A percentile compares a stretch with the other conserved stretches of the same genome.
phyloP scores from a whole-genome alignment of 1,284 basidiomycete species.

The Macrocybe sp. region DNA sequence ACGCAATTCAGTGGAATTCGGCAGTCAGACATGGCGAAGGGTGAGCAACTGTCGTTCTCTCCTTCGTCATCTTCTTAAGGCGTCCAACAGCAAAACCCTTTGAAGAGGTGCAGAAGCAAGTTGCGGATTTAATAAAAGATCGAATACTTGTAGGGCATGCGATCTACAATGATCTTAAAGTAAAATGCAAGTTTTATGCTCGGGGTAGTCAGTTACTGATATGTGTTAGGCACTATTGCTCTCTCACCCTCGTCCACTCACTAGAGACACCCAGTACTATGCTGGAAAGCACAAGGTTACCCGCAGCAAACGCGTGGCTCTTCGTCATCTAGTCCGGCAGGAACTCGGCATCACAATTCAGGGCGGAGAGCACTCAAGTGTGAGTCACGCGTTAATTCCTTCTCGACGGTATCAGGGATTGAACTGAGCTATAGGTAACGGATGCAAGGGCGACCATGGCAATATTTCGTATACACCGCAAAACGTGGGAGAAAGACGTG shows the following conservation, averaged over 20 bases:
- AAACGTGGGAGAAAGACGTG: conserved; percentile 71
- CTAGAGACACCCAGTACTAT: conserved; percentile 80
- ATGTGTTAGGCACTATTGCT: conserved; percentile 71
- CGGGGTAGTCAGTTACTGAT: not conserved
- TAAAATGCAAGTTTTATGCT: conserved; percentile 18
- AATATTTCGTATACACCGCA: conserved; percentile 83
- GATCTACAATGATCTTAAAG: conserved; percentile 88
- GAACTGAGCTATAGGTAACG: conserved; percentile 54
- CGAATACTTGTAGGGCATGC: conserved; percentile 93
- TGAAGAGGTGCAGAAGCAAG: conserved; percentile 74
- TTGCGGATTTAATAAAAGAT: conserved; percentile 77
- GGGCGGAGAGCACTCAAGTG: conserved; percentile 82
- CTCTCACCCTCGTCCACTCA: conserved; percentile 78
- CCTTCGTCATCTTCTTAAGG: not conserved
- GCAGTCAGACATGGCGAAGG: conserved; percentile 68
- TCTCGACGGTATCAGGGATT: conserved; percentile 3
- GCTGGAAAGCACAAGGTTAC: conserved; percentile 51
- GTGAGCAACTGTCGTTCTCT: conserved; percentile 28
- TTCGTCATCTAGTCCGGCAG: conserved; percentile 80
- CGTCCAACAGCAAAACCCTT: conserved; percentile 67
- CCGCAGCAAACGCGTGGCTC: conserved; percentile 66
- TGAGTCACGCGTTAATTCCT: conserved; percentile 29
- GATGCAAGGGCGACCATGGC: conserved; percentile 98
- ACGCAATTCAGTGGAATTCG: conserved; percentile 91
- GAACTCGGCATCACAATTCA: conserved; percentile 87